phyloP scores from a whole-genome alignment of 257 asterid genomes.

The Ehretia macrophylla region DNA sequence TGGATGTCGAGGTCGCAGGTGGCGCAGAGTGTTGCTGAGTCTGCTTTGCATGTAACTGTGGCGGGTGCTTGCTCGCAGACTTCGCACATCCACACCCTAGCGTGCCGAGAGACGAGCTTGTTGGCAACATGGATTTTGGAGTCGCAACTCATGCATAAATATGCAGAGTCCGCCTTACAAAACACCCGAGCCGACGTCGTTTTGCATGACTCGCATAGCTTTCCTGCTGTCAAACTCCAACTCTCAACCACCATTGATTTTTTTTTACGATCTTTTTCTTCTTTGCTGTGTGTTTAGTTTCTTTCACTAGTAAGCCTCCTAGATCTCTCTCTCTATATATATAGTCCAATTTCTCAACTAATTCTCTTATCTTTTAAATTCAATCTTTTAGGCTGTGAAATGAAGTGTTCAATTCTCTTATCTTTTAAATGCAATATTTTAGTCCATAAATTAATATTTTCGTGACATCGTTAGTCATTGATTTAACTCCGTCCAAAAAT shows the following conservation, averaged over 20 bases:
- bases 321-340: too few relatives aligned
- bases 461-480: too few relatives aligned
- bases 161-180: conserved; percentile 80
- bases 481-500: too few relatives aligned
- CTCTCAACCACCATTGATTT: conserved; percentile 58
- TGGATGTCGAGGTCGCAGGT: conserved; percentile 85
- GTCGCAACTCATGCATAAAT: conserved; percentile 65
- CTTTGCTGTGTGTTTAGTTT: too few relatives aligned
- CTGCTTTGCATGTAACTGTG: conserved; percentile 83
- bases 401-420: too few relatives aligned
- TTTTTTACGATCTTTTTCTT: too few relatives aligned
- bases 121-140: conserved; percentile 66
- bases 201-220: conserved; percentile 72
- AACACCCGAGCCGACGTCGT: conserved; percentile 47
- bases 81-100: conserved; percentile 72
- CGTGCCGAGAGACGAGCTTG: conserved; percentile 82
- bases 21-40: conserved; percentile 73
- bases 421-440: too few relatives aligned
- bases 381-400: too few relatives aligned
- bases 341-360: too few relatives aligned
- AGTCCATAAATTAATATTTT: too few relatives aligned
- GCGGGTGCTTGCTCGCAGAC: conserved; percentile 93
- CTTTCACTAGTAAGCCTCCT: too few relatives aligned
- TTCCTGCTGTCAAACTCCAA: conserved; percentile 68
- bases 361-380: too few relatives aligned